These are phyloP conservation scores for Pouteria glomerata DNA, from an alignment of 148 eudicot species.

Conservation along the genomic window DNA sequence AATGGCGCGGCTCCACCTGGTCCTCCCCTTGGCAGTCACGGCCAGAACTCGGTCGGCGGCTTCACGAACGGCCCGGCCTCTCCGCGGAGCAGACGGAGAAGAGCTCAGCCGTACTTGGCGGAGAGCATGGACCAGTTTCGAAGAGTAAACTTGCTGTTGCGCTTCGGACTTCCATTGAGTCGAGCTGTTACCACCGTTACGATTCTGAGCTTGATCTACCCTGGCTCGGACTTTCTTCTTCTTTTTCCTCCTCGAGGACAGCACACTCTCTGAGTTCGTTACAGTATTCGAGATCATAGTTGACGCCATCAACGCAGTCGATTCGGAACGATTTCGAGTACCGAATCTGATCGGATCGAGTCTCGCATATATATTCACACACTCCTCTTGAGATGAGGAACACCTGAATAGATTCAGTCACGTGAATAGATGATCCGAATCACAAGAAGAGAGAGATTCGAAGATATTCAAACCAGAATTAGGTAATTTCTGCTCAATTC, in stretches of 20 bases:
- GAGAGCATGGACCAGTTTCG: constrained; percentile 60
- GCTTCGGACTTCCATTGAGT: constrained; percentile 67
- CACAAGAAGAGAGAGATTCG: not conserved
- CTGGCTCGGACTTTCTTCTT: constrained; percentile 26
- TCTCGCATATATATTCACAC: too few relatives aligned
- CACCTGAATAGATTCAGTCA: not conserved
- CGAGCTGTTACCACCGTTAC: constrained; percentile 2
- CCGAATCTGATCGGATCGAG: not conserved
- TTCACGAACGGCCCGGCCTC: constrained; percentile 51
- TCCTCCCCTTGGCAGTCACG: constrained; percentile 60
- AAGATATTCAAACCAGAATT: not conserved
- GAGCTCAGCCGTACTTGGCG: constrained; percentile 46
- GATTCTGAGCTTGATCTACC: constrained; percentile 11
- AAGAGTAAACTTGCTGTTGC: constrained; percentile 64
- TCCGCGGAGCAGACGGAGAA: constrained; percentile 31
- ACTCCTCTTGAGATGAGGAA: too few relatives aligned
- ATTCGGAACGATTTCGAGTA: not conserved
- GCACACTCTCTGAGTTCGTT: constrained; percentile 36
- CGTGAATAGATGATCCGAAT: not conserved
- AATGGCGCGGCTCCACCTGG: constrained; percentile 88
- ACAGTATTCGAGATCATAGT: constrained; percentile 40
- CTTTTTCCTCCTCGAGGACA: constrained; percentile 40
- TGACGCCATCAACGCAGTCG: constrained; percentile 20
- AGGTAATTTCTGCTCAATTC: not conserved
- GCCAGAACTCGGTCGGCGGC: constrained; percentile 72